These are phyloP conservation scores for Mesotaenium endlicherianum DNA, from an alignment of 139 green algal genomes.

Conservation along the genomic window DNA sequence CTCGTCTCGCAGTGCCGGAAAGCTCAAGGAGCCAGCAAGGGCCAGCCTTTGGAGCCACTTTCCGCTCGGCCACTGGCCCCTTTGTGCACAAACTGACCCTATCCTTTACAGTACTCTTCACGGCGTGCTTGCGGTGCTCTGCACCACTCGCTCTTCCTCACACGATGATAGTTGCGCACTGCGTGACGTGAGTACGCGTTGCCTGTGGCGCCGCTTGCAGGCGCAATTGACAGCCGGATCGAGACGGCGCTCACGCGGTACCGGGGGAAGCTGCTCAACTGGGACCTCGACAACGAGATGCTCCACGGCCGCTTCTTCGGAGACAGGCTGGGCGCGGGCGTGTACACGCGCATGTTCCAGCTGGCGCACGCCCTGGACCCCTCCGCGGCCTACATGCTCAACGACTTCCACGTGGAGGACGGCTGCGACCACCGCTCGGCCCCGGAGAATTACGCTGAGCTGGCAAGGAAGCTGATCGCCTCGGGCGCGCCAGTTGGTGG, in stretches of 20 bases:
- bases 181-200: too few relatives aligned
- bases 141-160: too few relatives aligned
- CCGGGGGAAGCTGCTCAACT: constrained; percentile 14
- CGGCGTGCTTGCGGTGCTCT: too few relatives aligned
- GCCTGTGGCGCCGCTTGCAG: neutral
- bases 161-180: too few relatives aligned
- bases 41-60: too few relatives aligned
- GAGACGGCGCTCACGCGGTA: constrained; percentile 9
- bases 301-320: constrained; percentile 37
- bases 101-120: too few relatives aligned
- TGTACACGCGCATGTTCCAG: constrained; percentile 22
- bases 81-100: too few relatives aligned
- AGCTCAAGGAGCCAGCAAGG: too few relatives aligned
- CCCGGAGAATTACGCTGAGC: constrained; percentile 41
- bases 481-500: constrained; percentile 26
- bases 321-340: neutral
- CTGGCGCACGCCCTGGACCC: constrained; percentile 9
- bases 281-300: constrained; percentile 54
- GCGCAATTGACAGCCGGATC: constrained; percentile 20
- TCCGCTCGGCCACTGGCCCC: too few relatives aligned
- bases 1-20: too few relatives aligned
- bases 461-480: neutral
- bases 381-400: constrained; percentile 32
- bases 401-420: constrained; percentile 46
- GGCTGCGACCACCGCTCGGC: neutral